These are phyloP conservation scores for Cicer chorassanicum DNA, from an alignment of 306 rosid species.

Conservation along the genomic window DNA sequence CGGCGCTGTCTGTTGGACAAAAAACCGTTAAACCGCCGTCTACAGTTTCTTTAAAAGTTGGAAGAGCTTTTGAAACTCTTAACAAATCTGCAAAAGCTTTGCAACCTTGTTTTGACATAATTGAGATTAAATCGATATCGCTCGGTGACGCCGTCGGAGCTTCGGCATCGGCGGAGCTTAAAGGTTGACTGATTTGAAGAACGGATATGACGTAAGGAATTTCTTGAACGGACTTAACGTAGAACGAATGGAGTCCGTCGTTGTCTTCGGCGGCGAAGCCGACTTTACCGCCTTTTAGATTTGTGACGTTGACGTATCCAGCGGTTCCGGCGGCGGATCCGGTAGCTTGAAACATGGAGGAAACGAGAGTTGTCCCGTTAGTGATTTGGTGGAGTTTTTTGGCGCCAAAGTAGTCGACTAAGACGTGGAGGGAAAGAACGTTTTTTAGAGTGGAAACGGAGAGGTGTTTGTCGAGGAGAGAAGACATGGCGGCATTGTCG, in stretches of 20 bases:
- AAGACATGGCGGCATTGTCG: slow-evolving; percentile 86
- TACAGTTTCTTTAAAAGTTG: slow-evolving; percentile 58
- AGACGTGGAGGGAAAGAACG: slow-evolving; percentile 84
- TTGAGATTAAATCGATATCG: slow-evolving; percentile 61
- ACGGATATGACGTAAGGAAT: slow-evolving; percentile 75
- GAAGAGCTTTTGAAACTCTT: slow-evolving; percentile 59
- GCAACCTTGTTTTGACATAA: slow-evolving; percentile 85
- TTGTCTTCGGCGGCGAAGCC: slow-evolving; percentile 76
- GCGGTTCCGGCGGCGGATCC: slow-evolving; percentile 81
- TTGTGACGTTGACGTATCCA: slow-evolving; percentile 86
- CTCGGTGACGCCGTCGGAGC: slow-evolving; percentile 81
- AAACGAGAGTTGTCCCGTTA: slow-evolving; percentile 66
- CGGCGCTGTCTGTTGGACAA: slow-evolving; percentile 72
- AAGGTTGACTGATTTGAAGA: slow-evolving; percentile 68
- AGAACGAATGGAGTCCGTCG: slow-evolving; percentile 66
- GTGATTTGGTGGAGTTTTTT: slow-evolving; percentile 87
- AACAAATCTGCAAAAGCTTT: slow-evolving; percentile 74
- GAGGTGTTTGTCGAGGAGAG: slow-evolving; percentile 67
- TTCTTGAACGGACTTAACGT: slow-evolving; percentile 73
- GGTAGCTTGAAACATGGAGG: slow-evolving; percentile 81
- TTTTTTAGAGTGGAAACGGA: slow-evolving; percentile 67
- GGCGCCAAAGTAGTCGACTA: slow-evolving; percentile 89
- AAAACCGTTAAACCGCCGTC: slow-evolving; percentile 91
- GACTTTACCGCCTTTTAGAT: slow-evolving; percentile 77
- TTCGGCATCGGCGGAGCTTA: slow-evolving; percentile 91